Conservation (phyloP, 2,329 filamentous ascomycete genomes). For the Hypoxylon sp. region DNA sequence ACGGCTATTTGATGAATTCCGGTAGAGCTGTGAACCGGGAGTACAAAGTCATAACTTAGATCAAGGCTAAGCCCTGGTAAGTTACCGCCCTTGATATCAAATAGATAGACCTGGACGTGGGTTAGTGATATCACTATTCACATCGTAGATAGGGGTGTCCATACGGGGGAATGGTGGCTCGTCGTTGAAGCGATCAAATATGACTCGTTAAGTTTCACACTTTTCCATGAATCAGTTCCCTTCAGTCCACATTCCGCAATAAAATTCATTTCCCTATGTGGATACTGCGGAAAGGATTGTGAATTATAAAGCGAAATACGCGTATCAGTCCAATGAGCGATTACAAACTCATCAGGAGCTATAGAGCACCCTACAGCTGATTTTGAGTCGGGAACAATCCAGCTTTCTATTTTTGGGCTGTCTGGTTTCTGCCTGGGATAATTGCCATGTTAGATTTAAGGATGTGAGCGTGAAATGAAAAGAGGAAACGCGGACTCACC, state of each 20-base stretch:
- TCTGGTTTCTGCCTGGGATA: not conserved
- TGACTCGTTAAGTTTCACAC: constrained; percentile 18
- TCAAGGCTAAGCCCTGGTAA: constrained; percentile 11
- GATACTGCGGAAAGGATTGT: constrained; percentile 11
- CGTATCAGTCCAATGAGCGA: constrained; percentile 25
- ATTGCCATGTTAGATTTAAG: not conserved
- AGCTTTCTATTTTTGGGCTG: constrained; percentile 5
- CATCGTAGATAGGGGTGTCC: not conserved
- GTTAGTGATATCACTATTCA: not conserved
- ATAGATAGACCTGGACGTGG: constrained; percentile 14
- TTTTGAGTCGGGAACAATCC: constrained; percentile 8
- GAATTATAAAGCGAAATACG: constrained; percentile 25
- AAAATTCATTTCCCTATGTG: not conserved
- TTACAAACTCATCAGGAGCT: constrained; percentile 5
- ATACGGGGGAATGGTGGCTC: constrained; percentile 19
- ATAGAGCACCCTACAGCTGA: constrained; percentile 16
- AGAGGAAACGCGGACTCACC: too few relatives aligned
- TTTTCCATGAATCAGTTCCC: constrained; percentile 8
- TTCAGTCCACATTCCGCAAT: constrained; percentile 8
- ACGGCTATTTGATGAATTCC: constrained; percentile 29
- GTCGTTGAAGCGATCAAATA: constrained; percentile 32
- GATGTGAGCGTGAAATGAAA: too few relatives aligned
- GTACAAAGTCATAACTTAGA: constrained; percentile 15
- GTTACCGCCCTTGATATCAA: constrained; percentile 13
- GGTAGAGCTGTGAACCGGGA: constrained; percentile 1